Evolutionary conservation across 257 asterid genomes (phyloP), one percentile per base, ranked within the genome.

Genomic region (Coffea canephora): DNA sequence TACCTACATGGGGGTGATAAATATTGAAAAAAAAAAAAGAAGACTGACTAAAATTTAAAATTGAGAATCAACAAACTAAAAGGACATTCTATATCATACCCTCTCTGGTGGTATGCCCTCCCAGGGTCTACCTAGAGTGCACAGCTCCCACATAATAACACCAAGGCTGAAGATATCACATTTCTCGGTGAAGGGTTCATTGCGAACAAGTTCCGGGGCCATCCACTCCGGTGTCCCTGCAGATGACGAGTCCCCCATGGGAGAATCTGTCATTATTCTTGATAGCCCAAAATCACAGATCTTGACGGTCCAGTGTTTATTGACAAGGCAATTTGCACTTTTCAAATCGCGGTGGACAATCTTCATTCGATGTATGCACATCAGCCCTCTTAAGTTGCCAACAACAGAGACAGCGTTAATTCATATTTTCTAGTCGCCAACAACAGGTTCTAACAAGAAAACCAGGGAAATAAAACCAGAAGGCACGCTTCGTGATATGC

Each of bases 151-250:
- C 94, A 96, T 94, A 66, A 96, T 89, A 70, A 96, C 96, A 62
- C 99, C 99, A 0, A 96, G 94, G 80, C 99, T 94, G 80, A 94
- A 96, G 77, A 96, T 94, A 86, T 96, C 99, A 66, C 99, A 96
- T 89, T 96, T 94, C 89, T 92, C 97, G 2, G 97, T 84, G 87
- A 90, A 94, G 62, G 97, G 93, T 75, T 94, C 97, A 14, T 89
- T 94, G 18, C 96, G 94, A 27, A 96, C 90, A 54, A 96, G 97
- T 87, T 96, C 99, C 36, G 99, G 99, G 62, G 99, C 99, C 99
- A 96, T 94, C 99, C 99, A 94, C 83, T 96, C 99, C n/a, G 98
- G 99, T 83, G 99, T 96, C 81, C 99, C 98, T 46, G 98, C 98
- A 1, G 96, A 90, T 27, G 97, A 89, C 57, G 92, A 81, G 85